Percentiles rank a stretch among this genome's conserved stretches.
These are phyloP conservation scores for sunflower (Helianthus annuus) DNA, from an alignment of 129 eudicot species.

Conservation along the genomic window DNA sequence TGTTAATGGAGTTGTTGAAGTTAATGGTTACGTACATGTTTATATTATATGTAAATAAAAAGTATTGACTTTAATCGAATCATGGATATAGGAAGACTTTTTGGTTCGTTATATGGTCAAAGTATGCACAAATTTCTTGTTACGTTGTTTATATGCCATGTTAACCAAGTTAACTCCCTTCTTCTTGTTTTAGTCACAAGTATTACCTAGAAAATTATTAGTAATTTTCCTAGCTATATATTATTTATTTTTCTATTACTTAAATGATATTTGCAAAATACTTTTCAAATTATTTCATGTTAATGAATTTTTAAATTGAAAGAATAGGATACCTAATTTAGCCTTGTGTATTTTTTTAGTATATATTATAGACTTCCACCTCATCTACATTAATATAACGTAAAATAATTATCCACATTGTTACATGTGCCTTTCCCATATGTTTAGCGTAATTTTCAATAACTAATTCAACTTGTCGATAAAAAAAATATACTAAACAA, in stretches of 20 bases:
- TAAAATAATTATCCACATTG: neutral
- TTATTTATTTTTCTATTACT: neutral
- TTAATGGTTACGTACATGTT: slow-evolving; percentile 27
- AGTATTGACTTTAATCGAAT: slow-evolving; percentile 21
- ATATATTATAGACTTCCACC: neutral
- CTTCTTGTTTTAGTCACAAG: neutral
- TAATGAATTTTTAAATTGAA: neutral
- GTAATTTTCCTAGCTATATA: too few species aligned
- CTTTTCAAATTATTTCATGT: neutral
- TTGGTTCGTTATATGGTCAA: slow-evolving; percentile 10
- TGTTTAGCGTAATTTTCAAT: too few species aligned
- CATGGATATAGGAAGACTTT: neutral
- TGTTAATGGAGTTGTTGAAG: slow-evolving; percentile 30
- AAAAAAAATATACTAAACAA: too few species aligned
- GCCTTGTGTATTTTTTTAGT: neutral
- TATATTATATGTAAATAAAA: neutral
- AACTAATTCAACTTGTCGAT: too few species aligned
- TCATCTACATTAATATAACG: neutral
- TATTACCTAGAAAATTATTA: neutral
- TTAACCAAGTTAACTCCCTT: neutral
- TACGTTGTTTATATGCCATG: slow-evolving; percentile 1
- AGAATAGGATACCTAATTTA: too few species aligned
- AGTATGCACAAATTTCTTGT: slow-evolving; percentile 7
- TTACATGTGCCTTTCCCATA: neutral
- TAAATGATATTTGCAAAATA: neutral